A percentile compares a stretch with the other conserved stretches of the same genome.
Conservation (phyloP, 208 protist genomes). For the Leishmania braziliensis region DNA sequence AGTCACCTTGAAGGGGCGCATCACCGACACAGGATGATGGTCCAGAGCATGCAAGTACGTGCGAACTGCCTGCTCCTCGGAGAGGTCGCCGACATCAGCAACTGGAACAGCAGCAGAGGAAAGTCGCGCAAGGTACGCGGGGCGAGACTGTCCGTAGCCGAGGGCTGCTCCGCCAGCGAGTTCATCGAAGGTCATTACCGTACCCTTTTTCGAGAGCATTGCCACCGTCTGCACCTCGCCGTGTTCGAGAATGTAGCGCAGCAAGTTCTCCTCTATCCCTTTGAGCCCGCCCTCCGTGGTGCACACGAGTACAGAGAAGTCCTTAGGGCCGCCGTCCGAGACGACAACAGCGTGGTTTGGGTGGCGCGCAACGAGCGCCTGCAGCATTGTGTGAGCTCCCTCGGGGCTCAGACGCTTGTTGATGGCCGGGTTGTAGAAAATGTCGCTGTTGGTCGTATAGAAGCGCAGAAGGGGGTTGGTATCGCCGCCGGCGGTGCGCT, state of each 20-base stretch:
- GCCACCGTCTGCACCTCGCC: slow-evolving; percentile 78
- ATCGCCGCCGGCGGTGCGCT: slow-evolving; percentile 15
- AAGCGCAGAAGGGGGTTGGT: slow-evolving; percentile 52
- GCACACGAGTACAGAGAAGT: slow-evolving; percentile 76
- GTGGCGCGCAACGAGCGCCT: slow-evolving; percentile 50
- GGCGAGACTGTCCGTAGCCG: slow-evolving; percentile 27
- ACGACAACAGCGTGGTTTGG: slow-evolving; percentile 67
- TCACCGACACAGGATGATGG: slow-evolving; percentile 51
- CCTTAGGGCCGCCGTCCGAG: slow-evolving; percentile 32
- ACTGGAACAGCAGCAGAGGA: slow-evolving; percentile 50
- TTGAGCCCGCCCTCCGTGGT: slow-evolving; percentile 65
- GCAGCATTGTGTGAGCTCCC: slow-evolving; percentile 63
- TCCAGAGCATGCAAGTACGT: slow-evolving; percentile 64
- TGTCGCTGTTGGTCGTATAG: slow-evolving; percentile 70
- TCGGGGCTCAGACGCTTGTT: slow-evolving; percentile 60
- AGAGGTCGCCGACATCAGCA: slow-evolving; percentile 63
- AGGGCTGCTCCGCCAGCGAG: slow-evolving; percentile 47
- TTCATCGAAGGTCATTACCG: slow-evolving; percentile 91
- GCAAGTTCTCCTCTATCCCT: slow-evolving; percentile 67
- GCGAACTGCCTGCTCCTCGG: slow-evolving; percentile 80
- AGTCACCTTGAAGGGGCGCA: slow-evolving; percentile 80
- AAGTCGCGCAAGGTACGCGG: slow-evolving; percentile 32
- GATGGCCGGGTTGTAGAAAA: slow-evolving; percentile 74
- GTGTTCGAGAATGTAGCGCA: slow-evolving; percentile 78
- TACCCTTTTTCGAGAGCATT: slow-evolving; percentile 74